Percentiles rank a stretch among this genome's conserved stretches.
Evolutionary conservation across 371 early-diverging fungal species (phyloP).

Genomic region (Saksenaea vasiformis): DNA sequence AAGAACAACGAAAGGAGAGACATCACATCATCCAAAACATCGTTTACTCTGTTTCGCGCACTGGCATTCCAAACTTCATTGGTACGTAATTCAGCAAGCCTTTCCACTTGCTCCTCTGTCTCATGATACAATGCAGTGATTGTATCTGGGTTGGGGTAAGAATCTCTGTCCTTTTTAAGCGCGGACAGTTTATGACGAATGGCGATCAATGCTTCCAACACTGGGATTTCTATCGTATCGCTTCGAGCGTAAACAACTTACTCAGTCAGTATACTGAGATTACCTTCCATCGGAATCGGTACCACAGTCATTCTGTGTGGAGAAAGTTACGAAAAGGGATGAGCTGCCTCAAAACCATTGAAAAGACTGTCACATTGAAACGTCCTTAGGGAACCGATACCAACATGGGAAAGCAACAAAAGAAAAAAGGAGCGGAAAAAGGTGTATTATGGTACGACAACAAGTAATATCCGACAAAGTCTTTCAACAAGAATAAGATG

Average conservation of each 20-base stretch:
- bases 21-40: conserved; percentile 80
- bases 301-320: conserved; percentile 7
- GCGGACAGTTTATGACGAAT: conserved; percentile 74
- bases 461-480: conserved; percentile 44
- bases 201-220: conserved; percentile 65
- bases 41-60: conserved; percentile 66
- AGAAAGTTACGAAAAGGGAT: not conserved
- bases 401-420: not conserved
- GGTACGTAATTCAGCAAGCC: conserved; percentile 51
- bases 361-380: conserved; percentile 3
- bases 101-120: conserved; percentile 57
- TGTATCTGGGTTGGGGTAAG: conserved; percentile 58
- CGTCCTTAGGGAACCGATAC: not conserved
- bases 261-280: not conserved
- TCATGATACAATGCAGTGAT: conserved; percentile 66
- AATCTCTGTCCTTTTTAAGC: conserved; percentile 72
- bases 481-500: conserved; percentile 55
- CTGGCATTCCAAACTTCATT: conserved; percentile 39
- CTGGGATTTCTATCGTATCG: conserved; percentile 53
- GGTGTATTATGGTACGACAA: conserved; percentile 13
- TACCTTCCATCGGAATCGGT: conserved; percentile 18
- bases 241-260: not conserved
- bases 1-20: conserved; percentile 78
- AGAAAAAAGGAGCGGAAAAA: not conserved
- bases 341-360: not conserved